Evolutionary conservation across 306 rosid genomes (phyloP).

Genomic region (Cucurbita argyrosperma): DNA sequence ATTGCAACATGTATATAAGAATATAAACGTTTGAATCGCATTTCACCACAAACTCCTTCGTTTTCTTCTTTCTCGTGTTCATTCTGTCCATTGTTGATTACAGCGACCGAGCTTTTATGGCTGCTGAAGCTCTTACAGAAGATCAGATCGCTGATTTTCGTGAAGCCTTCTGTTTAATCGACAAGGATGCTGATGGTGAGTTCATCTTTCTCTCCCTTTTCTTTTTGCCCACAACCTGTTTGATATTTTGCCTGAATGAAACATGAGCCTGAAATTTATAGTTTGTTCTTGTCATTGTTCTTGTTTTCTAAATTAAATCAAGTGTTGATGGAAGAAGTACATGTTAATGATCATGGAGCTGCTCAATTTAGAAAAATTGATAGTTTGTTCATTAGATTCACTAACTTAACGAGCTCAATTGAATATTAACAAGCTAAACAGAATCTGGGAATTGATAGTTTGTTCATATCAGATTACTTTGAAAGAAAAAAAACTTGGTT

Average conservation of each 20-base stretch:
- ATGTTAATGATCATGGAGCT: neutral
- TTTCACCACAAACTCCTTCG: neutral
- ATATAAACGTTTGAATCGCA: neutral
- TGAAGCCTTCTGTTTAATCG: slow-evolving; percentile 37
- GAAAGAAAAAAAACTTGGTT: neutral
- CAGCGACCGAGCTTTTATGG: neutral
- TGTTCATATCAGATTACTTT: neutral
- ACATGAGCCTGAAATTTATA: too few species aligned
- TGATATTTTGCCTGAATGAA: neutral
- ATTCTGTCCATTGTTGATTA: neutral
- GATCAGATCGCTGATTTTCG: slow-evolving; percentile 32
- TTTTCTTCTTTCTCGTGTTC: neutral
- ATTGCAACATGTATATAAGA: neutral
- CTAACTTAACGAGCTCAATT: too few species aligned
- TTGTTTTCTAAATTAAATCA: too few species aligned
- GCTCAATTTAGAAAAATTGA: neutral
- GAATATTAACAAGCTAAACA: neutral
- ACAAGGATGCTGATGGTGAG: slow-evolving; percentile 37
- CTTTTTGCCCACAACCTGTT: neutral
- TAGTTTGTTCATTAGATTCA: neutral
- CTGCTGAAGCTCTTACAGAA: slow-evolving; percentile 25
- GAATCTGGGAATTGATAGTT: neutral
- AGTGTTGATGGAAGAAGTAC: neutral
- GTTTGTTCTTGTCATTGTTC: too few species aligned
- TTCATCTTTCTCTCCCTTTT: neutral